Conservation (phyloP, 305 asterid genomes). For the Vinca major region DNA sequence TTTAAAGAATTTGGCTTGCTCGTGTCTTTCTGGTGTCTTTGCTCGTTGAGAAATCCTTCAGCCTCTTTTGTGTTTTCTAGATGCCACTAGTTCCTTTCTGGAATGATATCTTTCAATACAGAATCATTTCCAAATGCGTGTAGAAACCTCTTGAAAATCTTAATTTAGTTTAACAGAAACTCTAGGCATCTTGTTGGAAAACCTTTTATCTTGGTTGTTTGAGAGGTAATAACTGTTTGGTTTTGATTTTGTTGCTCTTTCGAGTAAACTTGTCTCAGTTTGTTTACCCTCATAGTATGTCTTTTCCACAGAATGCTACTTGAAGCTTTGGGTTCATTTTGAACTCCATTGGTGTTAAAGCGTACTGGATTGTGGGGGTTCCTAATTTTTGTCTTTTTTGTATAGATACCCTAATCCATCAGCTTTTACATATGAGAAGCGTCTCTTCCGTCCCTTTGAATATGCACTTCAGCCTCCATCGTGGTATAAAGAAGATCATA, state of each 20-base stretch:
- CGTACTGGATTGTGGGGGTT: background rate
- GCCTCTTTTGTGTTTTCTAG: background rate
- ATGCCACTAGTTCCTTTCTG: background rate
- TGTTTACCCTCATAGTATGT: background rate
- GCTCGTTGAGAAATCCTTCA: background rate
- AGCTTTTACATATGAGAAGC: constrained; percentile 72
- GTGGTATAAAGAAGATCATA: constrained; percentile 81
- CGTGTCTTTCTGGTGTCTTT: background rate
- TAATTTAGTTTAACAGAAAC: background rate
- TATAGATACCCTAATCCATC: constrained; percentile 97
- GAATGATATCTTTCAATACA: background rate
- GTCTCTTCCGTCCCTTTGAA: constrained; percentile 91
- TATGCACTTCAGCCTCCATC: constrained; percentile 94
- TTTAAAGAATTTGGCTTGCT: background rate
- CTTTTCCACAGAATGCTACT: background rate
- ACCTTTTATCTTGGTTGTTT: background rate
- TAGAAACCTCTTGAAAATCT: background rate
- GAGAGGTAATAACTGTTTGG: background rate
- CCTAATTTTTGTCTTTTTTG: constrained; percentile 5
- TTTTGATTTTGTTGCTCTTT: background rate
- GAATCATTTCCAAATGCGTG: background rate
- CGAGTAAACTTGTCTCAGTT: background rate
- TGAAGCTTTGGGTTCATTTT: background rate
- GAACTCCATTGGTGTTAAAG: background rate
- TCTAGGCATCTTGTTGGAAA: background rate